Evolutionary conservation across 768 basidiomycete genomes (phyloP).

Genomic region (Leccinum variicolor): DNA sequence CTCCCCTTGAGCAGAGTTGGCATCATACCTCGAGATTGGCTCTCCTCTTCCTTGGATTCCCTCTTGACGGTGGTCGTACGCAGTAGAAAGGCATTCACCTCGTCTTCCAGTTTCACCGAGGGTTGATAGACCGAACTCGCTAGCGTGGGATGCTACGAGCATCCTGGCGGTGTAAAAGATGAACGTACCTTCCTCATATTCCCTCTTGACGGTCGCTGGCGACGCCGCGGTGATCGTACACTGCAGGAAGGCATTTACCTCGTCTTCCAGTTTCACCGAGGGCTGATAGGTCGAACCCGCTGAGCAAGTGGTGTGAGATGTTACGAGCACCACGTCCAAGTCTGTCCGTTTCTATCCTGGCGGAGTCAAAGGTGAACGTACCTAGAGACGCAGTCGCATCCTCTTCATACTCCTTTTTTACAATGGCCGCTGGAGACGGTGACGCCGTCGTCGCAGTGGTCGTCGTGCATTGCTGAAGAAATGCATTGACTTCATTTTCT

Average conservation of each 20-base stretch:
- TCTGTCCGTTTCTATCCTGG: neutral
- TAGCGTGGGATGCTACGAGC: neutral
- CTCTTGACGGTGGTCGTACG: neutral
- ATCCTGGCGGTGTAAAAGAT: neutral
- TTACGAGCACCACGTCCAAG: neutral
- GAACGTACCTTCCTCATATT: neutral
- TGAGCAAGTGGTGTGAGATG: neutral
- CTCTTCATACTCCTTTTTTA: conserved; percentile 18
- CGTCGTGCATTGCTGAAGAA: neutral
- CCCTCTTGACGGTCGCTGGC: neutral
- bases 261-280: conserved; percentile 2
- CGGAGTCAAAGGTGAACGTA: neutral
- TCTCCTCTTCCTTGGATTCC: neutral
- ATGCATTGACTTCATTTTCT: neutral
- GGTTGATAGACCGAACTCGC: neutral
- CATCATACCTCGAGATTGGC: neutral
- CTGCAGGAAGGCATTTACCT: conserved; percentile 1
- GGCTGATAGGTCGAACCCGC: neutral
- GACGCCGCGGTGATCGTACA: too few species aligned
- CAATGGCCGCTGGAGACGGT: neutral
- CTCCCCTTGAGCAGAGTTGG: neutral
- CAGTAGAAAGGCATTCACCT: conserved; percentile 1
- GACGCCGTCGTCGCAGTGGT: neutral
- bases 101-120: conserved; percentile 2
- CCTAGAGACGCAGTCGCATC: neutral